Evolutionary conservation across 2,329 filamentous ascomycete genomes (phyloP).

Genomic region (Madurella fahalii): DNA sequence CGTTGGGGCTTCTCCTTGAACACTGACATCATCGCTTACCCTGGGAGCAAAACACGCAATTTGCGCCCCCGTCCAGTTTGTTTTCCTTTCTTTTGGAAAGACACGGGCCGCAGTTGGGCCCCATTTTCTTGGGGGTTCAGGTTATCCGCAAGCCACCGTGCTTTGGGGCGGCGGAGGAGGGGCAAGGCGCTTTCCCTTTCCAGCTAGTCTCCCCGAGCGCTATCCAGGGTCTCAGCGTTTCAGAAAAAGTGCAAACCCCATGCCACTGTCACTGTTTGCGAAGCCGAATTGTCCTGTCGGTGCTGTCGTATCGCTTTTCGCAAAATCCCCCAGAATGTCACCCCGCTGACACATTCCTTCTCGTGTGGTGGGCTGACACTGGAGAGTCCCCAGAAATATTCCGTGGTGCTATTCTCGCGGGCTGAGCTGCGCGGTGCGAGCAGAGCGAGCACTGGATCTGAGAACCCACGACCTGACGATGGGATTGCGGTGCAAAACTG

Average conservation of each 20-base stretch:
- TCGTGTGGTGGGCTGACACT: too few relatives aligned
- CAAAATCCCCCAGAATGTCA: slow-evolving; percentile 1
- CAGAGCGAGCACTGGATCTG: too few relatives aligned
- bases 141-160: not conserved
- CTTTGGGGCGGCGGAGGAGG: not conserved
- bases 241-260: slow-evolving; percentile 11
- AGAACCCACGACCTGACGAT: too few relatives aligned
- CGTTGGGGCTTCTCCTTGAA: not conserved
- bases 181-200: slow-evolving; percentile 6
- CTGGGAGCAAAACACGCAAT: not conserved
- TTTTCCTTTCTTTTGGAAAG: not conserved
- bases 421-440: too few relatives aligned
- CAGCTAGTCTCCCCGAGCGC: slow-evolving; percentile 9
- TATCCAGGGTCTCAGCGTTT: slow-evolving; percentile 12
- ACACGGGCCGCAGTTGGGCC: not conserved
- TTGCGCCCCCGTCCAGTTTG: not conserved
- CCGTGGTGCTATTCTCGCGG: too few relatives aligned
- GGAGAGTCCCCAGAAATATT: too few relatives aligned
- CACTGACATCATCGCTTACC: slow-evolving; percentile 6
- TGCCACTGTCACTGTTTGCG: not conserved
- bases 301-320: not conserved
- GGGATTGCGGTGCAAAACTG: too few relatives aligned
- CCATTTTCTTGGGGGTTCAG: not conserved
- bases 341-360: not conserved
- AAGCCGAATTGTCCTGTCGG: not conserved